A percentile compares a stretch with the other conserved stretches of the same genome.
These are phyloP conservation scores for Podospora fimiseda DNA, from an alignment of 495 filamentous ascomycete genomes.

Conservation along the genomic window DNA sequence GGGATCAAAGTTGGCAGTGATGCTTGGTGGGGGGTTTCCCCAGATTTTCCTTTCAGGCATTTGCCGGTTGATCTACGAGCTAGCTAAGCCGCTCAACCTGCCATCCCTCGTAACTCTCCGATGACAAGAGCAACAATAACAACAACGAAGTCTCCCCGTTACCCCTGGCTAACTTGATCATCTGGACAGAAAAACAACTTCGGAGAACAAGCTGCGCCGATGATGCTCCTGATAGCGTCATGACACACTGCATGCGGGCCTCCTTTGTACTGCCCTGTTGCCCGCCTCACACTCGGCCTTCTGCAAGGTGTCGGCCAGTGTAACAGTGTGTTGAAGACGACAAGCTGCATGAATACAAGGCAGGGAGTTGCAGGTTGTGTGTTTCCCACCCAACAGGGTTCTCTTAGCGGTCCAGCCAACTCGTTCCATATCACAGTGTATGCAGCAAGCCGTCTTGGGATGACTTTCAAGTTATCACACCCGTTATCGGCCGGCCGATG, in stretches of 20 bases:
- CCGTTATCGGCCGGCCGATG: not conserved
- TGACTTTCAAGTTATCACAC: not conserved
- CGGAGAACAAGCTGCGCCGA: constrained; percentile 3
- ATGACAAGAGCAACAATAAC: not conserved
- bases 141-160: not conserved
- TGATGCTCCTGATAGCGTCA: not conserved
- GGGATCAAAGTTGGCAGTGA: not conserved
- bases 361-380: not conserved
- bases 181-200: constrained; percentile 1
- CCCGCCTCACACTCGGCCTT: not conserved
- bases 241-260: not conserved
- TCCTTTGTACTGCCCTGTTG: not conserved
- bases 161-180: not conserved
- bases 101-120: not conserved
- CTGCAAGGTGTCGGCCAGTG: not conserved
- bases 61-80: constrained; percentile 5
- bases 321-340: not conserved
- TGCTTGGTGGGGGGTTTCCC: not conserved
- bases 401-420: not conserved
- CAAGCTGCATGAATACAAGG: not conserved
- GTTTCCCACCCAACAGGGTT: not conserved
- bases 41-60: constrained; percentile 5
- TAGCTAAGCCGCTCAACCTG: not conserved
- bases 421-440: not conserved
- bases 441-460: constrained; percentile 4